Base-by-base conservation (phyloP, 2,329 filamentous ascomycete genomes). In the Didymosphaeria variabile region DNA sequence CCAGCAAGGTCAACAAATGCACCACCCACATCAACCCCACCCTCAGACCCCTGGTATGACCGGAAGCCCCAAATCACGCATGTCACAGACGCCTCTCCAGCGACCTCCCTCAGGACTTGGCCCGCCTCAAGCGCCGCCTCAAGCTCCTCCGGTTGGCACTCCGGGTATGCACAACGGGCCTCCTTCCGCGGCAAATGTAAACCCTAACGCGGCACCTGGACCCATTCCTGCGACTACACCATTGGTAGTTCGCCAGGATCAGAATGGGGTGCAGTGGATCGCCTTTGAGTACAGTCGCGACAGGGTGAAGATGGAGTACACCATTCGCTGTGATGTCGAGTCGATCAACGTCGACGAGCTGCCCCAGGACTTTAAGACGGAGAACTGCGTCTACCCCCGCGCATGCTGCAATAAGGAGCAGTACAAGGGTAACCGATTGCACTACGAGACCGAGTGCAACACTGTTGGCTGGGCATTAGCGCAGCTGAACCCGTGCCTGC, bases 401-500 rank as follows among this genome's bases (percentile, higher is more conserved):
- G 95, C 95, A 4, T 97, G 94, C 83, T 97, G 93, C 79, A 88
- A 89, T 68, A 98, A 98, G 80, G 94, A 98, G 61, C 91, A 97
- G 77, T 99, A 99, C 83, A 91, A 94, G 62, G 95, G 95, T 63
- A 99, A 99, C 78, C 90, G 95, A 17, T 83, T 97, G 68, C 91
- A 95, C 69, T 99, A 99, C 79, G 95, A 99, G 83, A 97, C 93
- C 17, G 95, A 99, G 81, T 99, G 95, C 85, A 99, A 99, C 81
- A 93, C 93, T 0, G 95, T 99, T n/a, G 95, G 95, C n/a, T 99
- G 95, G 95, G 94, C 94, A 13, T 82, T 99, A 68, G 95, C 95
- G 2, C 91, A 98, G 75, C 83, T 99, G 57, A 99, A 99, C 78
- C 90, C 93, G 8, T 91, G 92, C 60, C 85, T 98, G 61, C 89